phyloP scores from a whole-genome alignment of 306 rosid species.

The Lupinus albus region DNA sequence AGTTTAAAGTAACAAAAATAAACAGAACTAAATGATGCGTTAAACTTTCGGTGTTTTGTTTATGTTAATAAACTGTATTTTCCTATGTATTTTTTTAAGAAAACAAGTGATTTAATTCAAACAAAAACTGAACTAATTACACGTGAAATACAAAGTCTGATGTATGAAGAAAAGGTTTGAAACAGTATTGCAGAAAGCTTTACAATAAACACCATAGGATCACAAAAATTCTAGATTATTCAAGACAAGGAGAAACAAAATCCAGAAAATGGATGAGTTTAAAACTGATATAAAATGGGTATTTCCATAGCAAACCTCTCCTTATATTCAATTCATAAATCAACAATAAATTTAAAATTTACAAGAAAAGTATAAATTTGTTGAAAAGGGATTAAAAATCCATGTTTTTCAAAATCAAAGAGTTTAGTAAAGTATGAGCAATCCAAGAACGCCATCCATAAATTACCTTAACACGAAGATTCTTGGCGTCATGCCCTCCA shows the following conservation, averaged over 20 bases:
- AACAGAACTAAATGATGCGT: neutral
- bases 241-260: conserved; percentile 4
- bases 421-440: conserved; percentile 23
- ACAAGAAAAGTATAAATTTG: neutral
- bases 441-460: conserved; percentile 6
- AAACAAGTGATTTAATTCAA: neutral
- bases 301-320: conserved; percentile 11
- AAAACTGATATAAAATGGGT: conserved; percentile 13
- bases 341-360: conserved; percentile 5
- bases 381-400: neutral
- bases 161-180: neutral
- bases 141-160: neutral
- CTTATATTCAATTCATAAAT: neutral
- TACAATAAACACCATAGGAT: conserved; percentile 4
- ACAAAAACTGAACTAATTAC: conserved; percentile 17
- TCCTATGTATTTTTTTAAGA: neutral
- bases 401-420: neutral
- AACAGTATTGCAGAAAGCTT: neutral
- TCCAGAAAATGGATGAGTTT: conserved; percentile 15
- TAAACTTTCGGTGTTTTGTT: neutral
- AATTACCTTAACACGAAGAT: conserved; percentile 86
- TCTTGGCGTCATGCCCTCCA: conserved; percentile 80
- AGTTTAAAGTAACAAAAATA: neutral
- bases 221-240: conserved; percentile 20
- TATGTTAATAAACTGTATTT: neutral